Conservation (phyloP, 306 rosid species). For the Castanea mollissima region DNA sequence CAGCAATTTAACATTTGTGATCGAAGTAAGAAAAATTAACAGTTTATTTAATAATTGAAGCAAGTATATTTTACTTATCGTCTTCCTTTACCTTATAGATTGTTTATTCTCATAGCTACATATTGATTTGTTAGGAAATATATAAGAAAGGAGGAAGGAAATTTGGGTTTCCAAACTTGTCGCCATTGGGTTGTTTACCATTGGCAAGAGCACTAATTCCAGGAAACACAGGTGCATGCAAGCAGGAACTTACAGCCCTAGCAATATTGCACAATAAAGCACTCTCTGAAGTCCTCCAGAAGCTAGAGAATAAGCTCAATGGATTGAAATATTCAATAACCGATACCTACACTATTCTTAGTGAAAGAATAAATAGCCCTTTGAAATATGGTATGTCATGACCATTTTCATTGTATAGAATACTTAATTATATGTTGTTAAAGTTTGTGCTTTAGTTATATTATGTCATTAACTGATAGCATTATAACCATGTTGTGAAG, state of each 20-base stretch:
- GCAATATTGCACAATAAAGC: conserved; percentile 25
- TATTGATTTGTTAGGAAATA: conserved; percentile 22
- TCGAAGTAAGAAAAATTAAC: conserved; percentile 21
- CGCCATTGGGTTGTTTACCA: conserved; percentile 28
- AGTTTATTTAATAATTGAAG: background rate
- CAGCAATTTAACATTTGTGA: conserved; percentile 34
- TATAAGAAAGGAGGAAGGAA: conserved; percentile 44
- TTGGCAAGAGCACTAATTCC: background rate
- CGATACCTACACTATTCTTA: conserved; percentile 1
- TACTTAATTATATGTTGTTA: too few species aligned
- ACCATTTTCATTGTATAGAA: background rate
- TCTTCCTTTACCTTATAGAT: background rate
- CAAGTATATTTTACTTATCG: background rate
- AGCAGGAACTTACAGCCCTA: conserved; percentile 13
- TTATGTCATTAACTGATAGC: too few species aligned
- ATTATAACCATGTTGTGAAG: background rate
- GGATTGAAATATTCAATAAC: conserved; percentile 33
- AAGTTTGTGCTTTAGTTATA: too few species aligned
- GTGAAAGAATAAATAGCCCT: conserved; percentile 21
- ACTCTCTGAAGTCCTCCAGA: conserved; percentile 16
- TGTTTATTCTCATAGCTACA: background rate
- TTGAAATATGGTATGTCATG: conserved; percentile 26
- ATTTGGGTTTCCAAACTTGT: conserved; percentile 29
- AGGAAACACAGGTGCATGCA: conserved; percentile 11
- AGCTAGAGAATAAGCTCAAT: conserved; percentile 18